Percentiles rank a stretch among this genome's conserved stretches.
Evolutionary conservation across 2,329 filamentous ascomycete species (phyloP).

Genomic region (Xylaria sp.): DNA sequence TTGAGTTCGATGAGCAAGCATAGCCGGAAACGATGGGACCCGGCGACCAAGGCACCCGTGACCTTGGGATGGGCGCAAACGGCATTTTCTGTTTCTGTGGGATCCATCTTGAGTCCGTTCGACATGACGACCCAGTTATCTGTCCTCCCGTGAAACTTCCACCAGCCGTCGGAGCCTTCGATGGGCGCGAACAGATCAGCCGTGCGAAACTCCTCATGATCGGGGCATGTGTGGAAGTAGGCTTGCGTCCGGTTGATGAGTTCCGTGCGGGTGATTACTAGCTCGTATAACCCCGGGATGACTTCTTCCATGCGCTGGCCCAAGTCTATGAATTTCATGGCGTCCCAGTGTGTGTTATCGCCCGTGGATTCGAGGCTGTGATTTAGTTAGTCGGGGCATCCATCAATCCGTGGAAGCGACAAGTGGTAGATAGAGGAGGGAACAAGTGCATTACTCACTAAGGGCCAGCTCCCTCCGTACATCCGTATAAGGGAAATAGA

Average conservation of each 20-base stretch:
- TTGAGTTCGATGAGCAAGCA: slow-evolving; percentile 38
- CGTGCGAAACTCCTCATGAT: slow-evolving; percentile 45
- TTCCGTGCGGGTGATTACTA: slow-evolving; percentile 38
- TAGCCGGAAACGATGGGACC: slow-evolving; percentile 35
- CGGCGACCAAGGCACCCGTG: slow-evolving; percentile 34
- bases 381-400: not conserved
- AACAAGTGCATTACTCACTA: slow-evolving; percentile 16
- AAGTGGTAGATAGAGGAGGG: no score
- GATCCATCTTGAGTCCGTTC: slow-evolving; percentile 49
- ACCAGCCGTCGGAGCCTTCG: slow-evolving; percentile 47
- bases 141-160: slow-evolving; percentile 46
- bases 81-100: slow-evolving; percentile 48
- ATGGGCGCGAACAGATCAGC: slow-evolving; percentile 51
- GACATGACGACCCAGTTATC: slow-evolving; percentile 48
- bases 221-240: slow-evolving; percentile 42
- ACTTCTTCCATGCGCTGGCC: slow-evolving; percentile 43
- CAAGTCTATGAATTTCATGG: slow-evolving; percentile 38
- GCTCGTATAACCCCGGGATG: slow-evolving; percentile 39
- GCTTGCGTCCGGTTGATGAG: slow-evolving; percentile 30
- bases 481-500: slow-evolving; percentile 33
- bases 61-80: slow-evolving; percentile 40
- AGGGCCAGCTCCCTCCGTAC: slow-evolving; percentile 32
- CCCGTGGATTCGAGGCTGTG: slow-evolving; percentile 30
- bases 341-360: slow-evolving; percentile 34
- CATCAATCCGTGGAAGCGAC: not conserved